Evolutionary conservation across 2,329 filamentous ascomycete genomes (phyloP).

Genomic region (Colletotrichum cordylinicola): DNA sequence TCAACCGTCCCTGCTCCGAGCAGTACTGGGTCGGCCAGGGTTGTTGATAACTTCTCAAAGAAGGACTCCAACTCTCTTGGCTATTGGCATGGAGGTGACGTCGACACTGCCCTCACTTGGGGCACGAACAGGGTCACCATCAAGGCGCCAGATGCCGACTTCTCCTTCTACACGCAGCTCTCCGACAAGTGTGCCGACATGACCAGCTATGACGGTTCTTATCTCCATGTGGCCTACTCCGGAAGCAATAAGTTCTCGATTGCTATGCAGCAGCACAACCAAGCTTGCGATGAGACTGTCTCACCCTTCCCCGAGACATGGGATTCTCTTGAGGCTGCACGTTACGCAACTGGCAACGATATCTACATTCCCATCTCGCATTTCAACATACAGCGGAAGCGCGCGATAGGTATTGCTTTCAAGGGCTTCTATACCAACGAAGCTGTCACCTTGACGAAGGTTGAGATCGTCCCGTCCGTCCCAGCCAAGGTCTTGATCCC

Average conservation of each 20-base stretch:
- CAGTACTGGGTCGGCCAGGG: conserved; percentile 52
- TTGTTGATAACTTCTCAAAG: conserved; percentile 67
- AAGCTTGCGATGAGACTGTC: conserved; percentile 57
- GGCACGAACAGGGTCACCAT: conserved; percentile 54
- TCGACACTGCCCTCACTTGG: conserved; percentile 62
- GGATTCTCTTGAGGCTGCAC: conserved; percentile 70
- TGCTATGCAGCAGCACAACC: conserved; percentile 71
- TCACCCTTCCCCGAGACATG: conserved; percentile 70
- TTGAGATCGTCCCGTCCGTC: conserved; percentile 65
- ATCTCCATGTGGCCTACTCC: conserved; percentile 68
- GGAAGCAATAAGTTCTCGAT: conserved; percentile 69
- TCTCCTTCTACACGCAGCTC: conserved; percentile 66
- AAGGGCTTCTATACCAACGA: conserved; percentile 67
- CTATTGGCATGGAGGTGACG: conserved; percentile 66
- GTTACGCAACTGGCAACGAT: conserved; percentile 59
- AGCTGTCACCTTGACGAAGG: conserved; percentile 55
- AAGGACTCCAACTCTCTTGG: conserved; percentile 62
- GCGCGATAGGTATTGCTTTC: conserved; percentile 64
- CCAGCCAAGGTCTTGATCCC: conserved; percentile 60
- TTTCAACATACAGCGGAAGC: conserved; percentile 65
- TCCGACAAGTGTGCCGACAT: conserved; percentile 44
- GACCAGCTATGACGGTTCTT: conserved; percentile 61
- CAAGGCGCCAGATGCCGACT: conserved; percentile 47
- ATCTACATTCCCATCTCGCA: conserved; percentile 73
- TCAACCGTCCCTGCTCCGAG: conserved; percentile 54